A percentile compares a stretch with the other conserved stretches of the same genome.
Conservation (phyloP, 2,329 filamentous ascomycete species). For the Chrysoporthe puriensis region DNA sequence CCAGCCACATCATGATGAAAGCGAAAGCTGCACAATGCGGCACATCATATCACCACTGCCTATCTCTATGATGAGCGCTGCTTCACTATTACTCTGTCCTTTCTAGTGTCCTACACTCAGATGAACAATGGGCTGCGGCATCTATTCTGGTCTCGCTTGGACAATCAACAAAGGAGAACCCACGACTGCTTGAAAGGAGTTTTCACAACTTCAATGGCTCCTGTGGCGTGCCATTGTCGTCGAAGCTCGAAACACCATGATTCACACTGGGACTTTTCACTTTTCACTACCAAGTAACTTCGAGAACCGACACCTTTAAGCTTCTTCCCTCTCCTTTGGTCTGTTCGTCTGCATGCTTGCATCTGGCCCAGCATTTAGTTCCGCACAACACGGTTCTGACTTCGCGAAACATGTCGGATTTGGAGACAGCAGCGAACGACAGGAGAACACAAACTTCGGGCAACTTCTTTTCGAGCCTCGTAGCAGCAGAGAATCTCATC, state of each 20-base stretch:
- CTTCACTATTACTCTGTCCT: neutral
- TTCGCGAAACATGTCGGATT: neutral
- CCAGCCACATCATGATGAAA: neutral
- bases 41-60: neutral
- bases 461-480: neutral
- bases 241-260: constrained; percentile 10
- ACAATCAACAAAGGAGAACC: neutral
- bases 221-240: constrained; percentile 8
- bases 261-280: neutral
- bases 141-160: neutral
- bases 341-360: neutral
- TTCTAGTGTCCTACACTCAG: neutral
- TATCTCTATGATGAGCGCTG: neutral
- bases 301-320: neutral
- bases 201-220: constrained; percentile 1
- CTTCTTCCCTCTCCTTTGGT: neutral
- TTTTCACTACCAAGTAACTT: neutral
- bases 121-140: neutral
- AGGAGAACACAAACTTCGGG: neutral
- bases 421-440: neutral
- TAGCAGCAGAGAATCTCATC: neutral
- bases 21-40: neutral
- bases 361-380: neutral
- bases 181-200: neutral
- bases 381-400: neutral